Evolutionary conservation across 1,284 basidiomycete genomes (phyloP).

Genomic region (Lentinula novae-zelandiae): DNA sequence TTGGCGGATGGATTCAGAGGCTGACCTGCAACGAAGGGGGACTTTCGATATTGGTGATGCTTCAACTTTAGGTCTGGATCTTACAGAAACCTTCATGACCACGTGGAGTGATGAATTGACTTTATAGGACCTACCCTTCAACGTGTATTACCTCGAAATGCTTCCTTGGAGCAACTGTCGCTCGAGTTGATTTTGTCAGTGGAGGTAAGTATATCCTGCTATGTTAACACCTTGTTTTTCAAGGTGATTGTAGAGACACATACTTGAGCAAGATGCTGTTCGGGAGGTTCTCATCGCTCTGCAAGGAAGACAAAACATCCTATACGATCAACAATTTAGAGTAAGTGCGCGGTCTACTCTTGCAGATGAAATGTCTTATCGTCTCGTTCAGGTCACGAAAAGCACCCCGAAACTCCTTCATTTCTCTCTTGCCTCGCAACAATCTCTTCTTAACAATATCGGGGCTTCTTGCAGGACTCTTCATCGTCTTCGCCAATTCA

Average conservation of each 20-base stretch:
- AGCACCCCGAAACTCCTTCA: slow-evolving; percentile 60
- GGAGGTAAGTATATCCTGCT: background rate
- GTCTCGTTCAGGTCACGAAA: slow-evolving; percentile 37
- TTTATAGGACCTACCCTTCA: slow-evolving; percentile 45
- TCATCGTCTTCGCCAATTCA: slow-evolving; percentile 60
- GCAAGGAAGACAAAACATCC: slow-evolving; percentile 62
- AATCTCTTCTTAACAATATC: slow-evolving; percentile 59
- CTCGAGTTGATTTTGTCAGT: slow-evolving; percentile 4
- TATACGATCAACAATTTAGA: slow-evolving; percentile 41
- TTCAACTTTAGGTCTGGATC: slow-evolving; percentile 57
- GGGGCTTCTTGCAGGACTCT: slow-evolving; percentile 53
- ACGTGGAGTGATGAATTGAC: background rate
- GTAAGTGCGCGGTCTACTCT: slow-evolving; percentile 23
- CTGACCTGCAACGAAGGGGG: slow-evolving; percentile 12
- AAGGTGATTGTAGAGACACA: slow-evolving; percentile 46
- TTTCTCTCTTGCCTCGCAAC: slow-evolving; percentile 57
- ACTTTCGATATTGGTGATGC: slow-evolving; percentile 61
- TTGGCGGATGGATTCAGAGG: slow-evolving; percentile 47
- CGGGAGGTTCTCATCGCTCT: slow-evolving; percentile 71
- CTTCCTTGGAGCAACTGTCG: background rate
- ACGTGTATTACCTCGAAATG: slow-evolving; percentile 24
- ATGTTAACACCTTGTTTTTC: too few species aligned
- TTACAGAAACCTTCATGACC: background rate
- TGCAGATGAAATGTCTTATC: background rate
- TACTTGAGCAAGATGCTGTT: slow-evolving; percentile 68